phyloP scores from a whole-genome alignment of 768 basidiomycete species.

The Postia placenta region DNA sequence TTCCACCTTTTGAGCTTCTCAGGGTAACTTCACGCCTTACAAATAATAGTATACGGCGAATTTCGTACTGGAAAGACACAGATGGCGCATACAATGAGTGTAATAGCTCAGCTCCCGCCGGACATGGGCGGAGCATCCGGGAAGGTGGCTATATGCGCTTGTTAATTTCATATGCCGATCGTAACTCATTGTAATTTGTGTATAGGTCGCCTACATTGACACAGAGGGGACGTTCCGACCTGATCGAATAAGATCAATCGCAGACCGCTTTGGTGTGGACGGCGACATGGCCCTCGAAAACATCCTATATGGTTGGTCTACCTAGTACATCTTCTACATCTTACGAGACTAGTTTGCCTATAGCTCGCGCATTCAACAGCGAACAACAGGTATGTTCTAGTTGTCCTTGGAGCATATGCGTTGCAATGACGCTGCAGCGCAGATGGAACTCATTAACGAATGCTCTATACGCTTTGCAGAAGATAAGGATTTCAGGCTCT shows the following conservation, averaged over 20 bases:
- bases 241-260: conserved; percentile 85
- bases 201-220: conserved; percentile 88
- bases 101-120: conserved; percentile 80
- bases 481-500: conserved; percentile 74
- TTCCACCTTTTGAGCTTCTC: conserved; percentile 2
- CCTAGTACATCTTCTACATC: neutral
- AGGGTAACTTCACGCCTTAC: neutral
- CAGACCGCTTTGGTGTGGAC: conserved; percentile 92
- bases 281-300: conserved; percentile 83
- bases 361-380: conserved; percentile 87
- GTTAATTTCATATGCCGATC: neutral
- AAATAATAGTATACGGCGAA: conserved; percentile 84
- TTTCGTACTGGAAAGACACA: conserved; percentile 97
- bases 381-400: conserved; percentile 75
- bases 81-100: conserved; percentile 91
- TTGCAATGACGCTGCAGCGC: conserved; percentile 4
- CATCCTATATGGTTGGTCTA: conserved; percentile 69
- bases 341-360: conserved; percentile 9
- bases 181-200: neutral
- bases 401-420: neutral
- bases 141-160: conserved; percentile 42
- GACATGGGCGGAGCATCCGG: conserved; percentile 90
- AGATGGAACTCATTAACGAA: conserved; percentile 92
- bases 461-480: conserved; percentile 85
- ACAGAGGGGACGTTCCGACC: conserved; percentile 96